Conservation (phyloP, 2,329 filamentous ascomycete genomes). For the Biscogniauxia mediterranea region DNA sequence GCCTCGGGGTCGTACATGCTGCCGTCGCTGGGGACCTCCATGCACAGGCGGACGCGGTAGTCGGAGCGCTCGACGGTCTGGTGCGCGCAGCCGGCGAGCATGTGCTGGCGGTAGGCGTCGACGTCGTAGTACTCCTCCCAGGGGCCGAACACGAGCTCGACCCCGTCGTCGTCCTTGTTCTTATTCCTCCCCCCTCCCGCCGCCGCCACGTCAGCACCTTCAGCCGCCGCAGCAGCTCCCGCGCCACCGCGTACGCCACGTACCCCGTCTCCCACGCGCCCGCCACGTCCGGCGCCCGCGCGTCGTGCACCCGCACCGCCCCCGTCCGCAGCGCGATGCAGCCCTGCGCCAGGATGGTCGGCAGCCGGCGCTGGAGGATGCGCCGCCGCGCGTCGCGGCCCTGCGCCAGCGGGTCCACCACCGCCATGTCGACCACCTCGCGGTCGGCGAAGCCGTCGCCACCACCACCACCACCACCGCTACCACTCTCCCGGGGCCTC, state of each 20-base stretch:
- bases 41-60: slow-evolving; percentile 17
- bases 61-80: slow-evolving; percentile 23
- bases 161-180: neutral
- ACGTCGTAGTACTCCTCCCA: slow-evolving; percentile 25
- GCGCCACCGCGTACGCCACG: slow-evolving; percentile 23
- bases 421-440: slow-evolving; percentile 15
- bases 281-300: neutral
- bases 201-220: slow-evolving; percentile 16
- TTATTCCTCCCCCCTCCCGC: neutral
- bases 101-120: slow-evolving; percentile 20
- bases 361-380: slow-evolving; percentile 9
- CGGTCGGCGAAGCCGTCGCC: slow-evolving; percentile 8
- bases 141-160: slow-evolving; percentile 15
- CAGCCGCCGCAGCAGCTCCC: slow-evolving; percentile 27
- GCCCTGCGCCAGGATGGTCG: slow-evolving; percentile 16
- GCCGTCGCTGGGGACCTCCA: slow-evolving; percentile 27
- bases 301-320: no score
- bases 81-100: slow-evolving; percentile 24
- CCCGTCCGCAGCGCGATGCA: slow-evolving; percentile 11
- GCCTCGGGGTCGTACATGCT: slow-evolving; percentile 11
- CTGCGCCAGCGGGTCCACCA: slow-evolving; percentile 19
- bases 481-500: neutral
- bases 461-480: neutral
- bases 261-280: slow-evolving; percentile 22
- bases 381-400: slow-evolving; percentile 6